Conservation (phyloP, 2,329 filamentous ascomycete genomes). For the Uncinocarpus reesii region DNA sequence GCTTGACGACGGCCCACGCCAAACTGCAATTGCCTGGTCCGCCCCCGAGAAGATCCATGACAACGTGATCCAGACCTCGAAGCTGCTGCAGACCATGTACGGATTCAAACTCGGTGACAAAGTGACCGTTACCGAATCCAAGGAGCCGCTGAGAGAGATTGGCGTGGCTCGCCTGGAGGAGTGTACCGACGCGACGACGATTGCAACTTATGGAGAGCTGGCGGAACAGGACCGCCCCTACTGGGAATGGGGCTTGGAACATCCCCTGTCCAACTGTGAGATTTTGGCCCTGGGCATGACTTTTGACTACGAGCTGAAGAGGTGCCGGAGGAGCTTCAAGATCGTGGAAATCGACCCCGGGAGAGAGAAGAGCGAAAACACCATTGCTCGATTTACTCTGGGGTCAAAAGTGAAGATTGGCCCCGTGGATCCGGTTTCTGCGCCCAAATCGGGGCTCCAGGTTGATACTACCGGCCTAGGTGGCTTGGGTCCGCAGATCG, state of each 20-base stretch:
- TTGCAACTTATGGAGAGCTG: conserved; percentile 24
- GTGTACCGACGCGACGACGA: conserved; percentile 33
- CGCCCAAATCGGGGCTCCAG: conserved; percentile 16
- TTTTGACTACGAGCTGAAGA: conserved; percentile 53
- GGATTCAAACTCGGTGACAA: conserved; percentile 62
- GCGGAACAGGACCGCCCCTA: conserved; percentile 29
- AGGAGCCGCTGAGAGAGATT: conserved; percentile 44
- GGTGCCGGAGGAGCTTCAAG: conserved; percentile 52
- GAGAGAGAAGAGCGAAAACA: conserved; percentile 34
- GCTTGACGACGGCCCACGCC: conserved; percentile 27
- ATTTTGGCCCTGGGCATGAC: conserved; percentile 59
- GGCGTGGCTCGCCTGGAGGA: conserved; percentile 53
- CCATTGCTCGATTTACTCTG: conserved; percentile 30
- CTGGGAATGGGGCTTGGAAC: conserved; percentile 43
- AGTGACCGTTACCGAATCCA: conserved; percentile 50
- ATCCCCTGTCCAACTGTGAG: conserved; percentile 47
- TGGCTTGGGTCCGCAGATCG: conserved; percentile 56
- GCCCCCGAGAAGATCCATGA: conserved; percentile 54
- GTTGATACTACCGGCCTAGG: conserved; percentile 47
- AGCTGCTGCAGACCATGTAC: conserved; percentile 61
- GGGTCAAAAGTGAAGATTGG: conserved; percentile 28
- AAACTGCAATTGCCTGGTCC: conserved; percentile 53
- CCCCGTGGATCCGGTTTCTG: conserved; percentile 14
- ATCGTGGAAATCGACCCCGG: conserved; percentile 48
- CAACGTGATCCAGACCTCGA: conserved; percentile 61